Percentiles rank a stretch among this genome's conserved stretches.
phyloP scores from a whole-genome alignment of 2,329 filamentous ascomycete genomes.

The Pleomassaria siparia region DNA sequence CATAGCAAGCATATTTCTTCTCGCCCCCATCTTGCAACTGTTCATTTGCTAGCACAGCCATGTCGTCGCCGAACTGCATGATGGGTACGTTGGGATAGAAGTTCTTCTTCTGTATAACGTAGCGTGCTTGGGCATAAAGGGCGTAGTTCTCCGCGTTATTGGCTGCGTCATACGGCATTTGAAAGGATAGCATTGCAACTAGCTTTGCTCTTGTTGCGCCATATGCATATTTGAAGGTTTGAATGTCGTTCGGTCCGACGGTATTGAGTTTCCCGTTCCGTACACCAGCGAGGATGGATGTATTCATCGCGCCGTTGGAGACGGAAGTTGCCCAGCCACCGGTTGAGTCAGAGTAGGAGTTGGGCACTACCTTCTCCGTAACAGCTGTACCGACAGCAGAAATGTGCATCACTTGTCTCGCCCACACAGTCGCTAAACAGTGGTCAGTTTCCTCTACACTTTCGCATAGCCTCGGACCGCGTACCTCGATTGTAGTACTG shows the following conservation, averaged over 20 bases:
- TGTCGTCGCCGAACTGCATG: slow-evolving; percentile 34
- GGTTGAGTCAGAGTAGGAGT: slow-evolving; percentile 16
- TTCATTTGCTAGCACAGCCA: slow-evolving; percentile 33
- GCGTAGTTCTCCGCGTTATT: slow-evolving; percentile 42
- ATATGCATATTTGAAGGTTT: slow-evolving; percentile 35
- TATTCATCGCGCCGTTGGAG: slow-evolving; percentile 32
- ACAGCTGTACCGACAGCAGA: slow-evolving; percentile 30
- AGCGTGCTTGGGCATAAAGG: slow-evolving; percentile 35
- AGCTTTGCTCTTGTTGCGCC: slow-evolving; percentile 37
- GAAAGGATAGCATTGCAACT: slow-evolving; percentile 31
- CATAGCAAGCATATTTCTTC: slow-evolving; percentile 31
- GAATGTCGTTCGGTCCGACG: slow-evolving; percentile 18
- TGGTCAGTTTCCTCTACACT: background rate
- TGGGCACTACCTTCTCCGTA: slow-evolving; percentile 19
- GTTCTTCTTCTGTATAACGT: slow-evolving; percentile 28
- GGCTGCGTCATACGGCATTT: slow-evolving; percentile 33
- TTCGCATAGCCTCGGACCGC: background rate
- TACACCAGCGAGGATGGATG: slow-evolving; percentile 35
- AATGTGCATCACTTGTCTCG: slow-evolving; percentile 39
- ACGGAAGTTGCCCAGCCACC: slow-evolving; percentile 23
- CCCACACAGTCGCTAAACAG: slow-evolving; percentile 31
- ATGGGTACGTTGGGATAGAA: slow-evolving; percentile 36
- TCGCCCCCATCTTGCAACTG: slow-evolving; percentile 35
- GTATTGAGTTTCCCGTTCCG: slow-evolving; percentile 26
- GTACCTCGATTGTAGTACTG: slow-evolving; percentile 37